These are phyloP conservation scores for Rhodofomes roseus DNA, from an alignment of 1,284 basidiomycete species.

Conservation along the genomic window DNA sequence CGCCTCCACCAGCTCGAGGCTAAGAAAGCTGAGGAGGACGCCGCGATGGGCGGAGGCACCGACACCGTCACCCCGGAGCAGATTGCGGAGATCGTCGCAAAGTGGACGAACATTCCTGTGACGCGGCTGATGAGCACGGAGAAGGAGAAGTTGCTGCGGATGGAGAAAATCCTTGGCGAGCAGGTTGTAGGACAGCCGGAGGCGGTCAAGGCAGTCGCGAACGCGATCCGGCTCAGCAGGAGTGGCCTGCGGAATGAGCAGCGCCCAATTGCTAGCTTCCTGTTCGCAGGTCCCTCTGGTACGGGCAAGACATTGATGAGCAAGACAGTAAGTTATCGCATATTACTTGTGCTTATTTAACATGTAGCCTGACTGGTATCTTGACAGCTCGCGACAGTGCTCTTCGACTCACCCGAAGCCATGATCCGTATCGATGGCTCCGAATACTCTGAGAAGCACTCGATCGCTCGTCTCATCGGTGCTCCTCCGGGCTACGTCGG, in stretches of 20 bases:
- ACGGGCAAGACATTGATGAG: constrained; percentile 87
- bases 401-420: constrained; percentile 88
- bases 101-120: constrained; percentile 91
- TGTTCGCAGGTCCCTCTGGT: constrained; percentile 92
- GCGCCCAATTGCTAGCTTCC: constrained; percentile 89
- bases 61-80: constrained; percentile 88
- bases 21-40: constrained; percentile 73
- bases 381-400: constrained; percentile 71
- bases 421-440: constrained; percentile 92
- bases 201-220: constrained; percentile 86
- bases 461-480: constrained; percentile 86
- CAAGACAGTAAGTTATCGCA: constrained; percentile 68
- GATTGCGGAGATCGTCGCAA: constrained; percentile 87
- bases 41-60: constrained; percentile 39
- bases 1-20: constrained; percentile 72
- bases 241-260: constrained; percentile 84
- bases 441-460: constrained; percentile 93
- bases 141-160: constrained; percentile 81
- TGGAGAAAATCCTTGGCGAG: constrained; percentile 66
- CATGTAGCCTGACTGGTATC: constrained; percentile 15
- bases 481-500: constrained; percentile 92
- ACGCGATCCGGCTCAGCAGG: constrained; percentile 87
- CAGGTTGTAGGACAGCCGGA: constrained; percentile 88
- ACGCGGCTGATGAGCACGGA: constrained; percentile 87
- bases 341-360: background rate